Percentiles rank a stretch among this genome's conserved stretches.
phyloP scores from a whole-genome alignment of 805 yeast genomes.

The Candida namnaoensis region DNA sequence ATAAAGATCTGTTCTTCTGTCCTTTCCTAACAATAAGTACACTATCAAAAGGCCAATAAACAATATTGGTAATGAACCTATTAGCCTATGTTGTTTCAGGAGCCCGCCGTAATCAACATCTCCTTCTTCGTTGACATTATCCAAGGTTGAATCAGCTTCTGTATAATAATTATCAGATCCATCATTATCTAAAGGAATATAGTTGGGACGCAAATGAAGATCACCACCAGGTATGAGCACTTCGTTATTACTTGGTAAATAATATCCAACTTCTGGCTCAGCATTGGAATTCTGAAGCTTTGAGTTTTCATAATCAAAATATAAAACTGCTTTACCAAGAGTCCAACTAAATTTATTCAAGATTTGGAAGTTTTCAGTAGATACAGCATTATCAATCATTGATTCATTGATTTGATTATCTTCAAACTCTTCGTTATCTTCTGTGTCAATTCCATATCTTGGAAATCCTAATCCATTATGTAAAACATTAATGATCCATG shows the following conservation, averaged over 20 bases:
- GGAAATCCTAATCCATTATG: slow-evolving; percentile 58
- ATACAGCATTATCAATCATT: slow-evolving; percentile 9
- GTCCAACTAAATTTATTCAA: slow-evolving; percentile 47
- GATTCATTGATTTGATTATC: slow-evolving; percentile 1
- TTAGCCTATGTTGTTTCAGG: slow-evolving; percentile 21
- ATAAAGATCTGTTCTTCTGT: slow-evolving; percentile 7
- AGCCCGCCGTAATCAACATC: slow-evolving; percentile 32
- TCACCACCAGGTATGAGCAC: slow-evolving; percentile 49
- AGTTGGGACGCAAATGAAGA: slow-evolving; percentile 33
- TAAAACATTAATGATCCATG: slow-evolving; percentile 48
- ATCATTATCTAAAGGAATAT: slow-evolving; percentile 18
- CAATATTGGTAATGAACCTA: slow-evolving; percentile 27
- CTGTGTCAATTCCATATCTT: slow-evolving; percentile 33
- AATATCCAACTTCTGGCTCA: slow-evolving; percentile 31
- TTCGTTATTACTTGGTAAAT: slow-evolving; percentile 34
- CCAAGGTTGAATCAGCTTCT: slow-evolving; percentile 10
- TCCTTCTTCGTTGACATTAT: slow-evolving; percentile 18
- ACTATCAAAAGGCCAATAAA: slow-evolving; percentile 19
- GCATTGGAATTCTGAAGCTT: slow-evolving; percentile 3
- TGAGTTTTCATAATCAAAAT: slow-evolving; percentile 45
- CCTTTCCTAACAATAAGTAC: slow-evolving; percentile 26
- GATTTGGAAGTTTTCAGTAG: slow-evolving; percentile 30
- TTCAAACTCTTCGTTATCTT: slow-evolving; percentile 1
- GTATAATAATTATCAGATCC: slow-evolving; percentile 18
- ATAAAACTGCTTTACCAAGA: slow-evolving; percentile 51